Conservation (phyloP, 2,329 filamentous ascomycete genomes). For the Colletotrichum horii region DNA sequence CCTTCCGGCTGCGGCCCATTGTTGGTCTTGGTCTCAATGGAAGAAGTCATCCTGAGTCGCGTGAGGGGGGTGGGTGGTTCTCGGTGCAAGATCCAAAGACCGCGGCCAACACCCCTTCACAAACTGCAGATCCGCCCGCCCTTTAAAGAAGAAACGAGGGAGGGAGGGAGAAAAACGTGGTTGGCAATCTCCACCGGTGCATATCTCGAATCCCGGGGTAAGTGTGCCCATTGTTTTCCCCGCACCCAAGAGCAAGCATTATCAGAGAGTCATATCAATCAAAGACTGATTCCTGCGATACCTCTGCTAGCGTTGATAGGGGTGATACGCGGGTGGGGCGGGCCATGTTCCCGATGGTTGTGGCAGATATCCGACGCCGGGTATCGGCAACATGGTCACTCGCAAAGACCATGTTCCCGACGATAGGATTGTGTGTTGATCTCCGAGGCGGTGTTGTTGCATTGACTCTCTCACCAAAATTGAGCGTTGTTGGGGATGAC, state of each 20-base stretch:
- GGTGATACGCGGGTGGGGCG: slow-evolving; percentile 5
- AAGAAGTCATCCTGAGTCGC: neutral
- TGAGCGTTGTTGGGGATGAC: neutral
- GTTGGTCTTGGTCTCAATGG: neutral
- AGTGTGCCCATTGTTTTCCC: neutral
- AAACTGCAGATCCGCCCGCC: neutral
- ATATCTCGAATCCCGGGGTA: neutral
- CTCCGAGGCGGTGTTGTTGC: neutral
- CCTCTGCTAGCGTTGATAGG: neutral
- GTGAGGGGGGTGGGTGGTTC: neutral
- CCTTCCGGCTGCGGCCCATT: neutral
- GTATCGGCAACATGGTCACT: neutral
- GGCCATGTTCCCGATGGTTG: slow-evolving; percentile 11
- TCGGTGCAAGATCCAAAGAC: neutral
- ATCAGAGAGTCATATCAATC: neutral
- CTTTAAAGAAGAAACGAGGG: neutral
- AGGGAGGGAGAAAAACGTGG: neutral
- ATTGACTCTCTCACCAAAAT: neutral
- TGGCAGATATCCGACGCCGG: slow-evolving; percentile 5
- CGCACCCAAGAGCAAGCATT: neutral
- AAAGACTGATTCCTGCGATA: neutral
- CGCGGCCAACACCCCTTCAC: neutral
- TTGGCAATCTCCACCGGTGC: neutral
- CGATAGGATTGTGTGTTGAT: neutral
- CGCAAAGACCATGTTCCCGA: neutral